phyloP scores from a whole-genome alignment of 257 asterid genomes.

The Lithospermum erythrorhizon region DNA sequence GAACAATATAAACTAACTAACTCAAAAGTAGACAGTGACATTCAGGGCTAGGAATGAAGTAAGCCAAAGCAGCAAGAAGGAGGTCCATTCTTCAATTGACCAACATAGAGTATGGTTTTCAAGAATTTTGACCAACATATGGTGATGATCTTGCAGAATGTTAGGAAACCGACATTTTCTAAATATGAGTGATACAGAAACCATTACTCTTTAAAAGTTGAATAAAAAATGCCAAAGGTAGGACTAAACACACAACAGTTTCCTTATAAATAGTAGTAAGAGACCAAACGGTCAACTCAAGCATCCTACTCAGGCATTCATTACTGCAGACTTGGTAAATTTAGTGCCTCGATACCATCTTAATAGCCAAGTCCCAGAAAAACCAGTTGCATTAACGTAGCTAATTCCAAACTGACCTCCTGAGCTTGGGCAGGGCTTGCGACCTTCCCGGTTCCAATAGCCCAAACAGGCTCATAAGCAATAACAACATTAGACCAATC shows the following conservation, averaged over 20 bases:
- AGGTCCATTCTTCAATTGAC: no score
- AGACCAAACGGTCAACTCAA: background rate
- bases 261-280: background rate
- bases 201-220: no score
- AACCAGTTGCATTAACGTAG: background rate
- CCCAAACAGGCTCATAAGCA: constrained; percentile 99
- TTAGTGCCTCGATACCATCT: background rate
- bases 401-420: constrained; percentile 46
- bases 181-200: no score
- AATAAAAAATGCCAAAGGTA: no score
- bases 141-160: no score
- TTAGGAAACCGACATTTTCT: no score
- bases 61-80: background rate
- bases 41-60: background rate
- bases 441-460: constrained; percentile 98
- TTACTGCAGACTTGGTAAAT: background rate
- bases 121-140: no score
- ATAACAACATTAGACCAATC: constrained; percentile 81
- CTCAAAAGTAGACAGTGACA: background rate
- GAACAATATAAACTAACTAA: background rate
- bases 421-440: constrained; percentile 97
- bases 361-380: background rate
- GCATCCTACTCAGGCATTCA: background rate
- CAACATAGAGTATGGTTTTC: no score
- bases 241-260: background rate